phyloP scores from a whole-genome alignment of 1,139 yeast species.

The Magnusiomyces paraingens region DNA sequence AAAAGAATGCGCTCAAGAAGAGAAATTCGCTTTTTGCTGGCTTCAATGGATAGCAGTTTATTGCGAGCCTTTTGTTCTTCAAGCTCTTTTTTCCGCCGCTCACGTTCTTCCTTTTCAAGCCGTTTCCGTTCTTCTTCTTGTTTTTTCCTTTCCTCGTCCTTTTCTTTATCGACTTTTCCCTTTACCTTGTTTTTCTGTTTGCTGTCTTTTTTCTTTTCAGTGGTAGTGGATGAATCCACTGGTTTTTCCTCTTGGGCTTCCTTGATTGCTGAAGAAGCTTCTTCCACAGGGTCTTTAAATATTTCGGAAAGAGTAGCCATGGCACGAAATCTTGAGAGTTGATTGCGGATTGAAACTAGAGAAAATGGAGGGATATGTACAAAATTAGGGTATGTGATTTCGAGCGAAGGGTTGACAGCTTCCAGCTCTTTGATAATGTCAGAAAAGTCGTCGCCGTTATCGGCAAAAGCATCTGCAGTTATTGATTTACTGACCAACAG shows the following conservation, averaged over 20 bases:
- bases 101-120: background rate
- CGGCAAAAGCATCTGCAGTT: constrained; percentile 28
- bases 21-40: constrained; percentile 28
- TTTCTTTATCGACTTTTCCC: background rate
- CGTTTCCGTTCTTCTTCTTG: constrained; percentile 36
- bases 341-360: constrained; percentile 46
- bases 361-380: constrained; percentile 55
- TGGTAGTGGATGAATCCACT: background rate
- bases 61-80: background rate
- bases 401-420: constrained; percentile 20
- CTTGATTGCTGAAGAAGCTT: constrained; percentile 16
- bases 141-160: constrained; percentile 1
- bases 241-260: background rate
- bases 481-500: constrained; percentile 35
- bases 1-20: constrained; percentile 50
- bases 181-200: background rate
- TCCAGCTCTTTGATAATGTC: constrained; percentile 18
- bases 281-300: constrained; percentile 34
- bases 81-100: background rate
- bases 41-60: constrained; percentile 11
- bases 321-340: constrained; percentile 61
- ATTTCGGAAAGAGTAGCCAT: constrained; percentile 59
- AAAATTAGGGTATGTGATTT: constrained; percentile 35
- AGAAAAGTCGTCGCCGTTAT: constrained; percentile 27
- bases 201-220: too few species aligned